A percentile compares a stretch with the other conserved stretches of the same genome.
phyloP scores from a whole-genome alignment of 441 rosid species.

The Raphanus hybrid region DNA sequence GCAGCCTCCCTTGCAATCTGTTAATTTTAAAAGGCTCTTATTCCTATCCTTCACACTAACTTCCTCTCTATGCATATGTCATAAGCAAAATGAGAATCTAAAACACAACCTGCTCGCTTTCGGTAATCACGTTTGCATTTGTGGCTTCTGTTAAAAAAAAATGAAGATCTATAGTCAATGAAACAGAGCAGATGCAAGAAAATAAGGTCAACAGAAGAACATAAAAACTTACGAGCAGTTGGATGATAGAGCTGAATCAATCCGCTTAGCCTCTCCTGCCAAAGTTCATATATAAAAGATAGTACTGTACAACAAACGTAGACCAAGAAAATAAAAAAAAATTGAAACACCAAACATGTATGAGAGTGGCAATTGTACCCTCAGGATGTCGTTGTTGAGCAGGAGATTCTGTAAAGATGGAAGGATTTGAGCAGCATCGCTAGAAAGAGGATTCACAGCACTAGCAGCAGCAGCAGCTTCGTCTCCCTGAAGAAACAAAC shows the following conservation, averaged over 20 bases:
- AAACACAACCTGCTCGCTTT: slow-evolving; percentile 15
- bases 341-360: neutral
- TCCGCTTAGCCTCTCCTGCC: neutral
- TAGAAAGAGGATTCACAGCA: neutral
- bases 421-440: neutral
- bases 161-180: neutral
- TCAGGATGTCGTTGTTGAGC: neutral
- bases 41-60: slow-evolving; percentile 4
- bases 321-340: neutral
- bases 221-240: neutral
- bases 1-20: slow-evolving; percentile 1
- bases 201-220: neutral
- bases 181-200: neutral
- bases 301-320: neutral
- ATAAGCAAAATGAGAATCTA: slow-evolving; percentile 16
- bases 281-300: neutral
- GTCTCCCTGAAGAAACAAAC: neutral
- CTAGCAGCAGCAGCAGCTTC: neutral
- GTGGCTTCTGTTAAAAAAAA: neutral
- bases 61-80: slow-evolving; percentile 17
- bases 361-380: neutral
- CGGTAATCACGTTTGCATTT: neutral
- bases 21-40: slow-evolving; percentile 6
- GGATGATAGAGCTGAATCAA: neutral
- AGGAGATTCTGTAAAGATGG: neutral